These are phyloP conservation scores for Solanum infundibuliforme DNA, from an alignment of 257 asterid genomes.

Conservation along the genomic window DNA sequence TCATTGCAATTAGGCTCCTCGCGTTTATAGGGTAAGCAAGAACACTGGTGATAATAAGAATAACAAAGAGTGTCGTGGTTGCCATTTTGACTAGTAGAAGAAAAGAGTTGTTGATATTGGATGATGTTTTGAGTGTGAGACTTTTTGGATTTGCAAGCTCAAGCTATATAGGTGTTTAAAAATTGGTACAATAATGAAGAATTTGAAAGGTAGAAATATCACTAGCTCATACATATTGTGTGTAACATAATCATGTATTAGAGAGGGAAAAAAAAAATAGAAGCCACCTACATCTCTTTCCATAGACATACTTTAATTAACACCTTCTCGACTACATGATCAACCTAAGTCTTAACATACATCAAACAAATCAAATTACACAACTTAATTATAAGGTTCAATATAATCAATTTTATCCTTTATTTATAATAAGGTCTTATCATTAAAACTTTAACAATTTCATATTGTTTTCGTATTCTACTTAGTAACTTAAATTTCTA, in stretches of 20 bases:
- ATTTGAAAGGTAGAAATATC: not conserved
- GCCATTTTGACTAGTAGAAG: slow-evolving; percentile 1
- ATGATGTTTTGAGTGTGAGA: not conserved
- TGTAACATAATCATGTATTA: not conserved
- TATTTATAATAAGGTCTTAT: not conserved
- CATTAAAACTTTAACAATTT: not conserved
- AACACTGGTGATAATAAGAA: slow-evolving; percentile 2
- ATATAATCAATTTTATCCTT: not conserved
- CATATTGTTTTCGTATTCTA: not conserved
- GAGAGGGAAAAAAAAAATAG: not conserved
- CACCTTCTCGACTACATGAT: slow-evolving; percentile 6
- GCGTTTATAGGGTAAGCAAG: not conserved
- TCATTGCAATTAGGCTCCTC: not conserved
- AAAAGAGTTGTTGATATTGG: not conserved
- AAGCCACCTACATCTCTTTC: not conserved
- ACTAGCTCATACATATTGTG: not conserved
- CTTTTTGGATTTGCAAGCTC: not conserved
- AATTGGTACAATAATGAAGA: not conserved
- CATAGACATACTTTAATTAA: not conserved
- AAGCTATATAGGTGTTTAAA: not conserved
- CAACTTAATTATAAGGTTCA: not conserved
- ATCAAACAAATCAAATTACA: not conserved
- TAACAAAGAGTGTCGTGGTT: not conserved
- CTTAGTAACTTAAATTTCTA: not conserved
- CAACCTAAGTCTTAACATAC: slow-evolving; percentile 8